Evolutionary conservation across 2,329 filamentous ascomycete species (phyloP).

Genomic region (Lasiodiplodia theobromae): DNA sequence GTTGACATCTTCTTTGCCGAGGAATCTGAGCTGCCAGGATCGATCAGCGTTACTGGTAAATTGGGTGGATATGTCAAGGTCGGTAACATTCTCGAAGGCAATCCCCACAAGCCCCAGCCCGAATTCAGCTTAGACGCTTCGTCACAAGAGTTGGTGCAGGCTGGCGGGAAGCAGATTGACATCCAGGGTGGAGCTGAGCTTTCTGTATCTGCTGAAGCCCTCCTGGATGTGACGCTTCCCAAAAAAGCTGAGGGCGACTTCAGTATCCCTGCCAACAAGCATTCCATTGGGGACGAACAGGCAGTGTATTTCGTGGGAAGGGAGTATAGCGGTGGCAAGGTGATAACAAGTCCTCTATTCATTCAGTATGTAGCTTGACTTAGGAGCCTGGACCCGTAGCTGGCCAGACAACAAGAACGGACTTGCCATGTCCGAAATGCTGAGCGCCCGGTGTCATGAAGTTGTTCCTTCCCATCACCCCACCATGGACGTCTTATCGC

Average conservation of each 20-base stretch:
- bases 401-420: too few species aligned
- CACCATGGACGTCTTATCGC: too few species aligned
- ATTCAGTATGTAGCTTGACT: conserved; percentile 14
- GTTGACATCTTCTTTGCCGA: conserved; percentile 23
- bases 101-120: conserved; percentile 22
- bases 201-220: conserved; percentile 35
- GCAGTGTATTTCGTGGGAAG: conserved; percentile 34
- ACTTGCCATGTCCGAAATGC: too few species aligned
- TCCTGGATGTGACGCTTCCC: conserved; percentile 35
- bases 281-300: not conserved
- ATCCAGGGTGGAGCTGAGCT: conserved; percentile 39
- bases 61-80: conserved; percentile 24
- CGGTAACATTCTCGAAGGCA: conserved; percentile 4
- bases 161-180: conserved; percentile 33
- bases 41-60: not conserved
- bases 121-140: not conserved
- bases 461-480: too few species aligned
- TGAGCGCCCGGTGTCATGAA: too few species aligned
- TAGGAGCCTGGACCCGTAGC: too few species aligned
- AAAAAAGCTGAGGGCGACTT: not conserved
- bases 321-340: conserved; percentile 36
- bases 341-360: conserved; percentile 36
- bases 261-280: not conserved
- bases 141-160: not conserved
- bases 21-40: not conserved